These are phyloP conservation scores for Candida tropicalis DNA, from an alignment of 1,139 yeast genomes.

Conservation along the genomic window DNA sequence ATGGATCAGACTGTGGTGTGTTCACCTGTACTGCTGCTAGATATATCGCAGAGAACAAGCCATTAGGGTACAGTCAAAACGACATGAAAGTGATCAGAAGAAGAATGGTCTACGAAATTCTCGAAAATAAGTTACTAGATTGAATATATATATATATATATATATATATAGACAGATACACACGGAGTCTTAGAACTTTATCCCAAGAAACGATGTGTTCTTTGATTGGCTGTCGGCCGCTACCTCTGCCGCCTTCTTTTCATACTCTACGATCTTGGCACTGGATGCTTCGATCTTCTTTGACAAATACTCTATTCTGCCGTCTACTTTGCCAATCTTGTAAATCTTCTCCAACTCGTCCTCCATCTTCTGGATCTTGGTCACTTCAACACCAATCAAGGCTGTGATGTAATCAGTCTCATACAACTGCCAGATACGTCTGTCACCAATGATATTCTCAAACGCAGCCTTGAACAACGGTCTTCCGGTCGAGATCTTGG, in stretches of 20 bases:
- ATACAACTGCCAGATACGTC: conserved; percentile 57
- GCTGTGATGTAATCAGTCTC: conserved; percentile 63
- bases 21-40: conserved; percentile 83
- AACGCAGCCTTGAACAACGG: conserved; percentile 88
- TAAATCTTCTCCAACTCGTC: conserved; percentile 63
- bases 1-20: conserved; percentile 96
- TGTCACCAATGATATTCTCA: conserved; percentile 59
- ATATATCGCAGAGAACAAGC: conserved; percentile 51
- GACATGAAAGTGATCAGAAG: conserved; percentile 74
- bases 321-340: conserved; percentile 47
- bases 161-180: background rate
- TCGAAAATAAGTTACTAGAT: conserved; percentile 21
- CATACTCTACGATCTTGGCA: conserved; percentile 47
- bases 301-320: conserved; percentile 66
- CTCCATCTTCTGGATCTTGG: conserved; percentile 65
- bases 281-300: conserved; percentile 64
- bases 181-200: conserved; percentile 2
- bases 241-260: conserved; percentile 21
- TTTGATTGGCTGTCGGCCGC: conserved; percentile 11
- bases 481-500: conserved; percentile 71
- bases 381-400: conserved; percentile 61
- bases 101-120: conserved; percentile 64
- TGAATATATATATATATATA: conserved; percentile 10
- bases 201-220: conserved; percentile 13
- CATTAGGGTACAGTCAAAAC: conserved; percentile 58